These are phyloP conservation scores for Barnettozyma hawaiiensis DNA, from an alignment of 1,139 yeast species.

Conservation along the genomic window DNA sequence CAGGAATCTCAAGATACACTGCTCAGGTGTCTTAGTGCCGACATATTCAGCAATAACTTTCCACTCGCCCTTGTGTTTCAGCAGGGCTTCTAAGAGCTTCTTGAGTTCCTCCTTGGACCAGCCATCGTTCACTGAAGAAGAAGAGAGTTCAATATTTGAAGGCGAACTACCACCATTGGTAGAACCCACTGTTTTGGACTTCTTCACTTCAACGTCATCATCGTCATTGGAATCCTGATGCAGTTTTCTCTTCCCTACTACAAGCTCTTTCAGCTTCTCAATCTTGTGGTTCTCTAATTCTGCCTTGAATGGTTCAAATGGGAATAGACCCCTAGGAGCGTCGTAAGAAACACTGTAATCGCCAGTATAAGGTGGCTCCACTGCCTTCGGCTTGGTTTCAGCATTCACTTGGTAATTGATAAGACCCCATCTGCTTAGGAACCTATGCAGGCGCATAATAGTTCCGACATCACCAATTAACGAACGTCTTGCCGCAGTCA, in stretches of 20 bases:
- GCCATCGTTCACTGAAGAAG: slow-evolving; percentile 33
- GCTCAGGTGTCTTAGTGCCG: slow-evolving; percentile 67
- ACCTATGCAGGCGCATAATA: slow-evolving; percentile 82
- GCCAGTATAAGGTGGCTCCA: slow-evolving; percentile 70
- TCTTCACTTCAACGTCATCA: slow-evolving; percentile 3
- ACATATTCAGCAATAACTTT: slow-evolving; percentile 59
- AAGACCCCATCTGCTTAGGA: slow-evolving; percentile 92
- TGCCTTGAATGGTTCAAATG: slow-evolving; percentile 76
- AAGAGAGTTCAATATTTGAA: background rate
- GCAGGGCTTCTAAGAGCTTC: slow-evolving; percentile 55
- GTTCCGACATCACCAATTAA: slow-evolving; percentile 96
- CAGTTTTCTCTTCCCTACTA: slow-evolving; percentile 28
- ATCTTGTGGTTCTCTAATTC: slow-evolving; percentile 49
- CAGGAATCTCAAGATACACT: slow-evolving; percentile 74
- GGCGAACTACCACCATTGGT: slow-evolving; percentile 17
- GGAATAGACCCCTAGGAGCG: slow-evolving; percentile 92
- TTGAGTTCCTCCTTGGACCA: slow-evolving; percentile 66
- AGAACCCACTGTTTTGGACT: slow-evolving; percentile 11
- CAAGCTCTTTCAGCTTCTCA: slow-evolving; percentile 49
- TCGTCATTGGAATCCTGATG: background rate
- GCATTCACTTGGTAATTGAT: slow-evolving; percentile 89
- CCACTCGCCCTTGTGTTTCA: slow-evolving; percentile 66
- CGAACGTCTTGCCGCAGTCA: slow-evolving; percentile 91
- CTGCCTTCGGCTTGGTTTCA: slow-evolving; percentile 56
- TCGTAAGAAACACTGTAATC: slow-evolving; percentile 69